Percentiles rank a stretch among this genome's conserved stretches.
These are phyloP conservation scores for Physaria fendleri DNA, from an alignment of 345 rosid genomes.

Conservation along the genomic window DNA sequence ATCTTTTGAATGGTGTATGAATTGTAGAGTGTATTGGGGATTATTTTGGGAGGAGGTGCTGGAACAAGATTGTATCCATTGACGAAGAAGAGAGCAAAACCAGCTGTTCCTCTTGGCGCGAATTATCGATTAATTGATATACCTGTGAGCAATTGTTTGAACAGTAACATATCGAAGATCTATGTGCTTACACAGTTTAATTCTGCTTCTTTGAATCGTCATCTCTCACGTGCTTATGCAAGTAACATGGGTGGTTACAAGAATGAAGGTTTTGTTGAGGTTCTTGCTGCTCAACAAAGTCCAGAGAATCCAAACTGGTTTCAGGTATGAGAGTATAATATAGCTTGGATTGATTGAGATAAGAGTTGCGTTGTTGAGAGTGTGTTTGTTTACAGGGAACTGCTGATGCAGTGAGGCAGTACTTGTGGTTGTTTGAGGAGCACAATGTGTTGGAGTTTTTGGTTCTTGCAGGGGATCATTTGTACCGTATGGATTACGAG, in stretches of 20 bases:
- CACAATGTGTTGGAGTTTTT: constrained; percentile 88
- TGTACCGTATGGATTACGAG: constrained; percentile 97
- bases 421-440: constrained; percentile 94
- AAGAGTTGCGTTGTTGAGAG: neutral
- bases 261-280: constrained; percentile 99
- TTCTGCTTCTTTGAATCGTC: constrained; percentile 93
- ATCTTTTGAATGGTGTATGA: no score
- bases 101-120: constrained; percentile 94
- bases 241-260: constrained; percentile 97
- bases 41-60: constrained; percentile 96
- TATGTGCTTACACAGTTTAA: constrained; percentile 96
- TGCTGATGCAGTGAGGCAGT: constrained; percentile 96
- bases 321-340: constrained; percentile 50
- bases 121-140: constrained; percentile 90
- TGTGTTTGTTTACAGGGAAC: constrained; percentile 59
- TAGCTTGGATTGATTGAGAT: neutral
- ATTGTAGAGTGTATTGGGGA: constrained; percentile 83
- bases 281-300: constrained; percentile 96
- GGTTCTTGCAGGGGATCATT: constrained; percentile 95
- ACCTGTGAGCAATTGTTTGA: constrained; percentile 94
- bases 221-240: constrained; percentile 87
- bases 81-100: constrained; percentile 96
- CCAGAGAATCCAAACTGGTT: constrained; percentile 99
- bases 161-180: constrained; percentile 86
- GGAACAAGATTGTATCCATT: constrained; percentile 89